These are phyloP conservation scores for Mortierella sp. DNA, from an alignment of 371 early-diverging fungal genomes.

Conservation along the genomic window DNA sequence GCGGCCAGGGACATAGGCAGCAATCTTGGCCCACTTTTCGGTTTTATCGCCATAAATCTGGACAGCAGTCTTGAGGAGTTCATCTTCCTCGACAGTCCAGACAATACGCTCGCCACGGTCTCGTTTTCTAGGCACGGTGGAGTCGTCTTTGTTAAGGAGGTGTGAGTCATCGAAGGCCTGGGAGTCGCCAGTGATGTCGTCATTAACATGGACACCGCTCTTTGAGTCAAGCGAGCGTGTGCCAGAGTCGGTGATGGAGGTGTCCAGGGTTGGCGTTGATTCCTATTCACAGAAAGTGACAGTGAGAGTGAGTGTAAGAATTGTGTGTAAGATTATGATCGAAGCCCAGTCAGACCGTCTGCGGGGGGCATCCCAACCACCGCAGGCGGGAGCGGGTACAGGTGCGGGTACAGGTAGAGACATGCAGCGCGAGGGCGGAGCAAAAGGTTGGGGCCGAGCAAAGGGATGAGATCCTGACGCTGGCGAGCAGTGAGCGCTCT, in stretches of 20 bases:
- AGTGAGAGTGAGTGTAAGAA: no score
- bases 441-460: not conserved
- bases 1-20: slow-evolving; percentile 75
- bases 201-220: not conserved
- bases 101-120: slow-evolving; percentile 1
- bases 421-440: not conserved
- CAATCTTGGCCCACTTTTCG: slow-evolving; percentile 81
- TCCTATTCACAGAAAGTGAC: no score
- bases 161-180: not conserved
- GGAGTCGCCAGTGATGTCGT: not conserved
- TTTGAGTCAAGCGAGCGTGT: no score
- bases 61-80: slow-evolving; percentile 72
- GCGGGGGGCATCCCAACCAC: no score
- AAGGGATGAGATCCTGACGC: no score
- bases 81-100: slow-evolving; percentile 80
- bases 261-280: no score
- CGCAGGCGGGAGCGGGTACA: no score
- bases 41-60: slow-evolving; percentile 75
- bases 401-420: no score
- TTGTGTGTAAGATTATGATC: no score
- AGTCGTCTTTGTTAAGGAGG: not conserved
- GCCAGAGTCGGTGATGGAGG: not conserved
- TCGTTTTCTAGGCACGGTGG: not conserved
- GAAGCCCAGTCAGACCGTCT: no score
- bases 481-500: not conserved